A percentile compares a stretch with the other conserved stretches of the same genome.
Conservation (phyloP, 2,329 filamentous ascomycete species). For the Xylaria arbuscula region DNA sequence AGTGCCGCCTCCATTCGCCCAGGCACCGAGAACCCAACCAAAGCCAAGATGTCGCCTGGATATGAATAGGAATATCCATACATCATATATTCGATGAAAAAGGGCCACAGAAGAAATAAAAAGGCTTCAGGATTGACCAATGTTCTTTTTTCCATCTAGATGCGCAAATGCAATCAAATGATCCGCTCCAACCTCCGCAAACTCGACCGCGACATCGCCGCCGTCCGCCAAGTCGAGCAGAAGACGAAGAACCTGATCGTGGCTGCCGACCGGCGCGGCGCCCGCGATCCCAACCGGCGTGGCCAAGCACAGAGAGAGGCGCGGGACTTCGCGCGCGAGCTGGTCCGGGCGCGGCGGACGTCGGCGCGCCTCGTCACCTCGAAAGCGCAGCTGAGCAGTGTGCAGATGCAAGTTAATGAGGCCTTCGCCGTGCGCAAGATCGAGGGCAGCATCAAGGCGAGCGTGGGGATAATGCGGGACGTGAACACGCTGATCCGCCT, state of each 20-base stretch:
- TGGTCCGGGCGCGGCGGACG: constrained; percentile 84
- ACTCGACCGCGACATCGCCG: constrained; percentile 89
- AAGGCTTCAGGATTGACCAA: constrained; percentile 14
- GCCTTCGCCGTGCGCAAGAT: constrained; percentile 96
- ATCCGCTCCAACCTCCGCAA: constrained; percentile 92
- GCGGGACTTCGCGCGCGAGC: constrained; percentile 87
- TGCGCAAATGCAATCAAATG: constrained; percentile 93
- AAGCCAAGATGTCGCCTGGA: not conserved
- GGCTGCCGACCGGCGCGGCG: constrained; percentile 81
- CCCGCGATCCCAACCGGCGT: constrained; percentile 81
- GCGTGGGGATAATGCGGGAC: constrained; percentile 95
- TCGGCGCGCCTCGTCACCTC: constrained; percentile 80
- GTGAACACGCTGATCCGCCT: constrained; percentile 87
- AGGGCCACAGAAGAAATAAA: not conserved
- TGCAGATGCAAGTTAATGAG: constrained; percentile 98
- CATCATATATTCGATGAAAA: not conserved
- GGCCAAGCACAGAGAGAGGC: constrained; percentile 84
- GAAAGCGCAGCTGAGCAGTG: constrained; percentile 90
- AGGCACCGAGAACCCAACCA: not conserved
- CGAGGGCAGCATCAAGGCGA: constrained; percentile 87
- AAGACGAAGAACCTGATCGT: constrained; percentile 90
- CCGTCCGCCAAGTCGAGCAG: constrained; percentile 80
- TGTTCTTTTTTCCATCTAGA: constrained; percentile 62
- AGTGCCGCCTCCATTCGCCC: constrained; percentile 41
- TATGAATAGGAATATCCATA: not conserved